Base-by-base conservation (phyloP, 2,329 filamentous ascomycete species). In the Cadophora sp. region DNA sequence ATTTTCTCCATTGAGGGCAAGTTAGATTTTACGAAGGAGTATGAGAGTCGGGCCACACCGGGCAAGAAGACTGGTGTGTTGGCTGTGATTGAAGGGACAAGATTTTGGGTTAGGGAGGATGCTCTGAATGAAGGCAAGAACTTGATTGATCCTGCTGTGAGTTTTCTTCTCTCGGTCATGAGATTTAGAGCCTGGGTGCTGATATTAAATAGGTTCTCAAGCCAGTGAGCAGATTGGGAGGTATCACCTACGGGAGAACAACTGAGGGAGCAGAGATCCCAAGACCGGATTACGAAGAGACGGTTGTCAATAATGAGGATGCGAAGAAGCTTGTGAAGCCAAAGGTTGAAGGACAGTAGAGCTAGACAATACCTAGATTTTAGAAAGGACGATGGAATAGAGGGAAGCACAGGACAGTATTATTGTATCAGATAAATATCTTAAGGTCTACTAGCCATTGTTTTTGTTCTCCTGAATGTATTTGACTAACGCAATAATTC, bases 41-140 rank as follows among this genome's bases (percentile, higher is more conserved):
- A 93, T 80, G 90, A 95, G 78, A 92, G 89, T 78, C 84, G 85
- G 62, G 83, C 83, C 0, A 88, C 81, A 1, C 90, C 91, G 0
- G 93, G 92, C 2, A 90, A 89, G 80, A 94, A 89, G 82, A 90
- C 90, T 0, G 88, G 90, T 0, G 89, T 91, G 4, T 76, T 97
- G 70, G 91, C 87, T 1, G 85, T 97, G 41, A 83, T 97, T 14
- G 93, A 97, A 80, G 95, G 93, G 0, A 89, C 91, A 41, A 84
- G 90, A 33, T 97, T 97, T 76, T 97, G 94, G 93, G 93, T 89
- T 1, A 82, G 94, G 62, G 93, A 96, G 77, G 95, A 97, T 80
- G 94, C 94, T 2, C 82, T 97, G 68, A 92, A 97, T 73, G 87
- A 92, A 76, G 89, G 93, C 9, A 85, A 83, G 75, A 93, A 88